Base-by-base conservation (phyloP, 371 early-diverging fungal species). In the Mucor piriformis region DNA sequence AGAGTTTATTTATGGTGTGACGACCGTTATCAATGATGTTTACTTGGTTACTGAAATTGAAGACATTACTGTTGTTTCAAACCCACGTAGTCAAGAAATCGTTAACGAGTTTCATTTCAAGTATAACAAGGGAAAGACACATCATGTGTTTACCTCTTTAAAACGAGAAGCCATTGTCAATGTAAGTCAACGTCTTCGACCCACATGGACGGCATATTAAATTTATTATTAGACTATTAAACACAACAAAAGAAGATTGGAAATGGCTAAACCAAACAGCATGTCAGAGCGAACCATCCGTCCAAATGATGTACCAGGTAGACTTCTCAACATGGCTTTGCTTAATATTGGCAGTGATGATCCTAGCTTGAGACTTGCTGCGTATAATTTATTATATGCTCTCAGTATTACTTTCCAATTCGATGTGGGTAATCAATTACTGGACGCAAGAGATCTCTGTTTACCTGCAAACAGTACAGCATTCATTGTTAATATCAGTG, bases 271-370 rank as follows among this genome's bases (percentile, higher is more conserved):
- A 42, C 91, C 91, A 1, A 71, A 82, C 3, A 84, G 80, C 25
- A 70, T 88, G 24, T 75, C 82, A 0, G 88, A 91, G 50, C 83
- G 93, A 48, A 83, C 77, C 6, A 88, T 96, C 55, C 82, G 91
- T 32, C 95, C 96, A 3, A 83, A 85, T n/a, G 95, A 95, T 78
- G 94, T 95, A 2, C 94, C 96, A 0, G 97, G 95, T 13, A 89
- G 93, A 33, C 64, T 97, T 35, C 81, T 97, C 20, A 95, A 95
- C 60, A 94, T 96, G 86, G 93, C 95, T 10, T 66, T 97, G 55
- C 74, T 94, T 29, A 95, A 95, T 63, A 79, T 93, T 35, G 93
- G 92, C 0, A 90, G 92, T 43, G 88, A 87, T 15, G 94, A 95
- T 62, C 83, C 93, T 4, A 84, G 81, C 35, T 71, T 97, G 27